A percentile compares a stretch with the other conserved stretches of the same genome.
These are phyloP conservation scores for Raddia guianensis DNA, from an alignment of 176 grass and related monocot species.

Conservation along the genomic window DNA sequence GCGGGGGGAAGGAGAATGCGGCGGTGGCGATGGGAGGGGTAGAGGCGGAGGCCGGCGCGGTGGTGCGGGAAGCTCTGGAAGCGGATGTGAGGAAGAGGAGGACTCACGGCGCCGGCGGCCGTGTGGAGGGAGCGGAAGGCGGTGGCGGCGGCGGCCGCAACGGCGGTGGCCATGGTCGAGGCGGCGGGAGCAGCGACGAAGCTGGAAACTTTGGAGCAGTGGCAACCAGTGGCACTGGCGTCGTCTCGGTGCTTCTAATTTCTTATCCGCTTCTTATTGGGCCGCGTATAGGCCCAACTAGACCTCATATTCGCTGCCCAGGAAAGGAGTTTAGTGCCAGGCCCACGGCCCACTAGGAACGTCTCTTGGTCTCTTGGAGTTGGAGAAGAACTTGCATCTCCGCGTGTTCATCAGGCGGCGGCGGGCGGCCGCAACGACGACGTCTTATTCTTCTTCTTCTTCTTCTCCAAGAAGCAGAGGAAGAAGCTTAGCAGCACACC, in stretches of 20 bases:
- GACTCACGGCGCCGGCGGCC: neutral
- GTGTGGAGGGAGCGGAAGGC: slow-evolving; percentile 32
- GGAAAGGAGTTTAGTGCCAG: neutral
- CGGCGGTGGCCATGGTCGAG: slow-evolving; percentile 41
- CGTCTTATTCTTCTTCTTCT: slow-evolving; percentile 31
- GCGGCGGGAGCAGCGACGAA: slow-evolving; percentile 39
- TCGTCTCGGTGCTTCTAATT: slow-evolving; percentile 2
- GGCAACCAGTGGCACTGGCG: neutral
- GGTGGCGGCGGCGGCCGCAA: neutral
- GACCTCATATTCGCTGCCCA: neutral
- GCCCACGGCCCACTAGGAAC: neutral
- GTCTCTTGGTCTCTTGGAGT: neutral
- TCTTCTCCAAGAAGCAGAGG: slow-evolving; percentile 12
- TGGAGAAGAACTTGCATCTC: neutral
- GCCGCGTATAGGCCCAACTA: neutral
- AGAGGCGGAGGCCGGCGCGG: slow-evolving; percentile 21
- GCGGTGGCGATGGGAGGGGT: neutral
- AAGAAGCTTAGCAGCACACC: neutral
- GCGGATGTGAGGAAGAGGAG: slow-evolving; percentile 19
- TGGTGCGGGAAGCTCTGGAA: slow-evolving; percentile 16
- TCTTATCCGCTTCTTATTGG: slow-evolving; percentile 39
- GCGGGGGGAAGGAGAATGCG: slow-evolving; percentile 27
- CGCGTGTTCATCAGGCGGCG: neutral
- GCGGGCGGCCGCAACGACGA: neutral
- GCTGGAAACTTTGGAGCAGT: slow-evolving; percentile 10